phyloP scores from a whole-genome alignment of 495 filamentous ascomycete genomes.

The Wilcoxina mikolae region DNA sequence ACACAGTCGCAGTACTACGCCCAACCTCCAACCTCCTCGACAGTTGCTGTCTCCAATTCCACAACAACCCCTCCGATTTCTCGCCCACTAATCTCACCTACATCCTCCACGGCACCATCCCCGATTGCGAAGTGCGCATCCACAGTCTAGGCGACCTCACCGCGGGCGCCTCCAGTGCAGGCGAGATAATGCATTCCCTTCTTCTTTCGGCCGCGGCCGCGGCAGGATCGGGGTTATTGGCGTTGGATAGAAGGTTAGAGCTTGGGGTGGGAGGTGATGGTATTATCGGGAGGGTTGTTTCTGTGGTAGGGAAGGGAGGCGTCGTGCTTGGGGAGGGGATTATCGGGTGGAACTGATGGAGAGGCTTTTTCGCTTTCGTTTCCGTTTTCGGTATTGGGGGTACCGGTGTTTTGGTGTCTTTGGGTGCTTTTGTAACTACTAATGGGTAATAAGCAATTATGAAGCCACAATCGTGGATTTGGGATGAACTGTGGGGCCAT shows the following conservation, averaged over 20 bases:
- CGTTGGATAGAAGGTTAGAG: constrained; percentile 19
- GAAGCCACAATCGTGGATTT: too few relatives aligned
- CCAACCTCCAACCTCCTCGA: constrained; percentile 11
- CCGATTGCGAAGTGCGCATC: constrained; percentile 7
- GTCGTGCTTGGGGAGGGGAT: constrained; percentile 22
- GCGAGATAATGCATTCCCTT: constrained; percentile 19
- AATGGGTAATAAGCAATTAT: too few relatives aligned
- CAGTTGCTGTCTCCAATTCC: constrained; percentile 22
- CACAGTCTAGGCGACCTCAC: constrained; percentile 21
- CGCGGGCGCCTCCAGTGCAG: constrained; percentile 16
- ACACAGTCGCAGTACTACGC: constrained; percentile 16
- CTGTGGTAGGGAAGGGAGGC: constrained; percentile 16
- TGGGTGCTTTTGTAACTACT: too few relatives aligned
- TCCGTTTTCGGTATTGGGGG: neutral
- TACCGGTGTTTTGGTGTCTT: too few relatives aligned
- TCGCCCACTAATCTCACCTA: constrained; percentile 18
- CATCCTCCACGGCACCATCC: neutral
- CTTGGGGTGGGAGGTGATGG: constrained; percentile 23
- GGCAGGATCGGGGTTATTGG: constrained; percentile 13
- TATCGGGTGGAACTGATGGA: constrained; percentile 26
- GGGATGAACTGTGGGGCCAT: too few relatives aligned
- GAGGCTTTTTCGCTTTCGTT: neutral
- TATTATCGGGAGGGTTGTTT: constrained; percentile 25
- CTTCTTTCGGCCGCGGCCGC: constrained; percentile 13
- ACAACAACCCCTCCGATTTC: constrained; percentile 14